These are phyloP conservation scores for Annona cherimola DNA, from an alignment of 164 flowering plant genomes.

Conservation along the genomic window DNA sequence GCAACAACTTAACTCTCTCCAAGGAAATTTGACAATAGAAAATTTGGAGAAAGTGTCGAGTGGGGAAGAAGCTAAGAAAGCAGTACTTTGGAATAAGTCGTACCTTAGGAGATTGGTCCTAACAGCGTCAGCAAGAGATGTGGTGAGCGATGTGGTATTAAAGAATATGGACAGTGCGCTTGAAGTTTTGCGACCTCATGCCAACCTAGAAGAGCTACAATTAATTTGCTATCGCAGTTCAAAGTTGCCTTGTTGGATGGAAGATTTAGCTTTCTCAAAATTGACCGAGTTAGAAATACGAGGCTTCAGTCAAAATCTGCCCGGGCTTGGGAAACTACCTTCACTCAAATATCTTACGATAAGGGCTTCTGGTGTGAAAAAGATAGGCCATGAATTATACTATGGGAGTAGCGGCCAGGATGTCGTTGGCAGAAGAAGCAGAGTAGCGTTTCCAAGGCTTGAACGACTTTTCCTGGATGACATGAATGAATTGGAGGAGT, in stretches of 20 bases:
- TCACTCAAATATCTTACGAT: constrained; percentile 3
- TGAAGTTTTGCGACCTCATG: not conserved
- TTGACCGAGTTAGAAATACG: not conserved
- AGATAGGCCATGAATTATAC: not conserved
- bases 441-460: constrained; percentile 1
- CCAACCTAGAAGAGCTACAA: not conserved
- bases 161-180: not conserved
- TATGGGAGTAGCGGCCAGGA: not conserved
- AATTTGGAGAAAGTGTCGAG: constrained; percentile 2
- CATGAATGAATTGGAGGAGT: not conserved
- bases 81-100: not conserved
- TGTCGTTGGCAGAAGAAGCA: not conserved
- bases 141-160: not conserved
- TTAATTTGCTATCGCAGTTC: not conserved
- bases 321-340: constrained; percentile 2
- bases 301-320: constrained; percentile 1
- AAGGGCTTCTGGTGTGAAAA: not conserved
- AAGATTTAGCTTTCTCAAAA: not conserved
- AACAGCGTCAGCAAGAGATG: not conserved
- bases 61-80: not conserved
- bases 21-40: not conserved
- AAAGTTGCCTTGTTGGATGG: constrained; percentile 6
- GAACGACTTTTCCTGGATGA: not conserved
- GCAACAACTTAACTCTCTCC: not conserved
- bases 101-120: not conserved